These are phyloP conservation scores for Eucalyptus polyanthemos DNA, from an alignment of 345 rosid genomes.

Conservation along the genomic window DNA sequence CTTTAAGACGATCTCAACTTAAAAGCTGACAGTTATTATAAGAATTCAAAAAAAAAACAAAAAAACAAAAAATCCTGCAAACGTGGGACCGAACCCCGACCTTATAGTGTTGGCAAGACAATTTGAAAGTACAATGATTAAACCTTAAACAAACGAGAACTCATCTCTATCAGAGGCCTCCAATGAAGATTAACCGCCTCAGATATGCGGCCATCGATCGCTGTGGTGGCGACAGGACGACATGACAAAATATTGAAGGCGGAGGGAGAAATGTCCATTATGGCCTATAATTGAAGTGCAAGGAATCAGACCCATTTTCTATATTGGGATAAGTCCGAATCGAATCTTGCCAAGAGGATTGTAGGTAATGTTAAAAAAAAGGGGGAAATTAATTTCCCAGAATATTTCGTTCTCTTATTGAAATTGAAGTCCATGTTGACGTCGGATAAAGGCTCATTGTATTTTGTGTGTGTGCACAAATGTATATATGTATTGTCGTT, in stretches of 20 bases:
- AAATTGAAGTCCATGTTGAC: not conserved
- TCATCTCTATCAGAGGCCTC: not conserved
- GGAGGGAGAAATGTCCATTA: not conserved
- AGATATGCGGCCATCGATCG: not conserved
- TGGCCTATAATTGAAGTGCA: not conserved
- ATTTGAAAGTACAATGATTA: not conserved
- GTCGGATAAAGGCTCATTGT: not conserved
- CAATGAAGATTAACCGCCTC: not conserved
- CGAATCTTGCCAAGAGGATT: not conserved
- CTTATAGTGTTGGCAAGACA: not conserved
- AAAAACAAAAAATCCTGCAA: not conserved
- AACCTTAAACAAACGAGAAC: not conserved
- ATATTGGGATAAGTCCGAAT: not conserved
- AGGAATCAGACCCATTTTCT: not conserved
- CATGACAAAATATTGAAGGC: not conserved
- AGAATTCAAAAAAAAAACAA: not conserved
- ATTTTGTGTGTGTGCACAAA: not conserved
- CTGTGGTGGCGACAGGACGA: not conserved
- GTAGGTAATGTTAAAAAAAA: not conserved
- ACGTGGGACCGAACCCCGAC: not conserved
- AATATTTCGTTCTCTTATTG: not conserved
- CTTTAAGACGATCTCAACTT: not conserved
- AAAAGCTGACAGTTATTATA: not conserved
- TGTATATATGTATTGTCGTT: not conserved
- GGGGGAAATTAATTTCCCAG: not conserved